Evolutionary conservation across 805 yeast species (phyloP), one percentile per base, ranked within the genome.

Genomic region (Barnettozyma siamensis): DNA sequence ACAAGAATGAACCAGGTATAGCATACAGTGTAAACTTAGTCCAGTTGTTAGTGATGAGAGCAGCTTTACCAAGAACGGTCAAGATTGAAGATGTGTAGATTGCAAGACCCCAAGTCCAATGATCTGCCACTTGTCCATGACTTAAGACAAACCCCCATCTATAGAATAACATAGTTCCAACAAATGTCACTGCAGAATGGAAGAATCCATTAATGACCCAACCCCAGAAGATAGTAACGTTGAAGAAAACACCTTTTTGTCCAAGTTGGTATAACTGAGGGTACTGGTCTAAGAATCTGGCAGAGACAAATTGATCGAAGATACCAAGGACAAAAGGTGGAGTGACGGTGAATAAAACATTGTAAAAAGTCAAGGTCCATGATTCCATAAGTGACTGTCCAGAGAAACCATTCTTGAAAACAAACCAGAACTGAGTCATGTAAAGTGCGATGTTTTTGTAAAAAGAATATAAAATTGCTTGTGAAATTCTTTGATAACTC

Each of bases 401-500:
- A 18, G 96, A 87, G 58, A 78, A 93, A 5, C 88, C 91, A 60
- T 89, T 93, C 45, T 80, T 73, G 60, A 93, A 93, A 17, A 91
- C 97, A 63, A 76, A 93, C 99, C 99, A 93, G 63, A 93, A 93
- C 66, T 93, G 99, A 3, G 97, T 88, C 96, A 93, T 86, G 64
- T 91, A 94, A 43, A 93, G 73, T 2, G 96, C 88, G 57, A 93
- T 86, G 58, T 93, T 93, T 65, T 93, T 93, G 76, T 93, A 93
- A 57, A 93, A 93, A 0, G 97, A 88, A 61, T 91, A 93, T 46
- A 93, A 70, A 49, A 93, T 91, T 1, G 97, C 96, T 53, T 83
- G 81, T 12, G 96, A 83, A 41, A 91, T 80, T 59, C 99, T 78
- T 59, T 89, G 97, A 60, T 93, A 93, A 32, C 96, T 87, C 99